Percentiles rank a stretch among this genome's conserved stretches.
These are phyloP conservation scores for Microcera coccophila DNA, from an alignment of 2,329 filamentous ascomycete genomes.

Conservation along the genomic window DNA sequence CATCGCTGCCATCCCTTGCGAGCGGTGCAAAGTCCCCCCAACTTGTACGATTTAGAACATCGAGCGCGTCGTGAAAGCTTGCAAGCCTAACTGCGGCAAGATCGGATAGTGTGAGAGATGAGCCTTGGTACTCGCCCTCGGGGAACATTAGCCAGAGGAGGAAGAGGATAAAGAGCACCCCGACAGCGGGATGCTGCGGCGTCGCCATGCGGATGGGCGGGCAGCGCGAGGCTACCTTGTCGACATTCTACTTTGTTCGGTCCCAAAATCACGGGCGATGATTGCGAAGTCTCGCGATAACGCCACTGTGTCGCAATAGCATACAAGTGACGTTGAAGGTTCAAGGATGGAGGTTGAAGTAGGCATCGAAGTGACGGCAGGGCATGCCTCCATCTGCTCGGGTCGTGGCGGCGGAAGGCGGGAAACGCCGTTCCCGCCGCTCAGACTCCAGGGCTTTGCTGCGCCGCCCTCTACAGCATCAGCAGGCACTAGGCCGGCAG, in stretches of 20 bases:
- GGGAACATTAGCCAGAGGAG: constrained; percentile 41
- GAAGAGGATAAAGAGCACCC: constrained; percentile 29
- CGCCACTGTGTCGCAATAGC: constrained; percentile 4
- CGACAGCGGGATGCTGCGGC: constrained; percentile 39
- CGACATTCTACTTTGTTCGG: constrained; percentile 20
- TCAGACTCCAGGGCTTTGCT: not conserved
- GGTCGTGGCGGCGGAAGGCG: constrained; percentile 9
- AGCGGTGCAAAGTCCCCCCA: constrained; percentile 59
- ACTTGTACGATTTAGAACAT: constrained; percentile 50
- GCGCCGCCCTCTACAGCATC: too few relatives aligned
- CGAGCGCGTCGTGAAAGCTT: constrained; percentile 50
- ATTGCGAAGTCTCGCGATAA: constrained; percentile 2
- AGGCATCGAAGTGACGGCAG: constrained; percentile 17
- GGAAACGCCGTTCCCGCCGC: constrained; percentile 21
- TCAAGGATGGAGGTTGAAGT: constrained; percentile 13
- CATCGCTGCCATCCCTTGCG: constrained; percentile 22
- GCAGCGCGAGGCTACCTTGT: constrained; percentile 16
- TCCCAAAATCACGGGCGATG: constrained; percentile 10
- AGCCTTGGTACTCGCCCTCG: constrained; percentile 32
- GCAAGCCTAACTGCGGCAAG: constrained; percentile 43
- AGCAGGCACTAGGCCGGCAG: too few relatives aligned
- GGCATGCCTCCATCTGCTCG: too few relatives aligned
- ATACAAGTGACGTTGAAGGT: constrained; percentile 4
- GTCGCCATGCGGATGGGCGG: constrained; percentile 42
- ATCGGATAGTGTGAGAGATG: constrained; percentile 33